Evolutionary conservation across 352 stramenopile genomes (phyloP).

Genomic region (Phytophthora gonapodyides): DNA sequence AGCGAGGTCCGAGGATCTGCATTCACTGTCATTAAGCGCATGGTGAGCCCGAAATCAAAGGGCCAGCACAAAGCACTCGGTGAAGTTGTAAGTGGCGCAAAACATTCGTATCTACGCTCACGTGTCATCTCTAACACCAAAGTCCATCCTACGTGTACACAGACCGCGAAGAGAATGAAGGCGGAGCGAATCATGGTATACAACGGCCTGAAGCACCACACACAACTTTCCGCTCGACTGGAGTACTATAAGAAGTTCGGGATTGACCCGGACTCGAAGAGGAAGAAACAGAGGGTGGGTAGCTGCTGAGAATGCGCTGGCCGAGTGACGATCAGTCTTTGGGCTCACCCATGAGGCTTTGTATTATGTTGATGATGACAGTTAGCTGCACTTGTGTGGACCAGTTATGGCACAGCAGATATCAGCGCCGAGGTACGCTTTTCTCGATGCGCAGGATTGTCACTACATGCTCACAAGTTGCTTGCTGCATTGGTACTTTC

Average conservation of each 20-base stretch:
- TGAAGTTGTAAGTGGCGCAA: conserved; percentile 22
- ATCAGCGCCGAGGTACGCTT: conserved; percentile 64
- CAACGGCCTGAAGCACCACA: conserved; percentile 56
- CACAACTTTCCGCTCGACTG: conserved; percentile 36
- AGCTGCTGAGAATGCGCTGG: neutral
- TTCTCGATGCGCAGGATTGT: neutral
- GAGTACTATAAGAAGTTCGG: conserved; percentile 74
- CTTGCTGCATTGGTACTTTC: neutral
- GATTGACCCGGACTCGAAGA: conserved; percentile 57
- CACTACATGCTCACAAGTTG: neutral
- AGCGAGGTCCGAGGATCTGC: conserved; percentile 14
- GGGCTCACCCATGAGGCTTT: no score
- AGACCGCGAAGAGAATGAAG: conserved; percentile 62
- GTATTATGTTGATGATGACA: conserved; percentile 16
- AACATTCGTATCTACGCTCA: conserved; percentile 1
- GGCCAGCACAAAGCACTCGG: conserved; percentile 18
- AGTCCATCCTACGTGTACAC: conserved; percentile 14
- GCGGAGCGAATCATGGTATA: conserved; percentile 62
- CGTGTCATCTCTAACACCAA: conserved; percentile 2
- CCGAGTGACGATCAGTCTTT: no score
- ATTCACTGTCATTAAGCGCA: conserved; percentile 20
- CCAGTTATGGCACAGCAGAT: conserved; percentile 49
- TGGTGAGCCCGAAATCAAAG: conserved; percentile 19
- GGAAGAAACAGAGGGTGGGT: conserved; percentile 72
- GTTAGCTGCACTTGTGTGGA: conserved; percentile 72